These are phyloP conservation scores for Blastocystis sp. DNA, from an alignment of 352 stramenopile species.

Conservation along the genomic window DNA sequence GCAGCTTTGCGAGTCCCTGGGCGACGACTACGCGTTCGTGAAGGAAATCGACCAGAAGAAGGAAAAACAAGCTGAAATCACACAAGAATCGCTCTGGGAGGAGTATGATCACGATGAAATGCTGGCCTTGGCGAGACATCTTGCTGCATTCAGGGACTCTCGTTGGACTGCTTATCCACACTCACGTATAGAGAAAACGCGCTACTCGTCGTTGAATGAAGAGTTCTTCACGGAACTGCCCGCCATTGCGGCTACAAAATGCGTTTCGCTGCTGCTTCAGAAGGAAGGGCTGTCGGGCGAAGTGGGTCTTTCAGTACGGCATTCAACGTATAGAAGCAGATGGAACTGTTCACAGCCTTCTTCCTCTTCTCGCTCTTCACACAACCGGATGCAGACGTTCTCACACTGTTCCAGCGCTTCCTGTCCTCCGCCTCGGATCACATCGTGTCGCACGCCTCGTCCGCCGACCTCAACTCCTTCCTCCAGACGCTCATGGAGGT, in stretches of 20 bases:
- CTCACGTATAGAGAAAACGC: neutral
- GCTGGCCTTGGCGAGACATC: neutral
- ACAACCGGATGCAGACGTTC: neutral
- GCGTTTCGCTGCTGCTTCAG: constrained; percentile 17
- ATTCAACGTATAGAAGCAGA: neutral
- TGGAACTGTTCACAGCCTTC: constrained; percentile 35
- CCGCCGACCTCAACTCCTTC: neutral
- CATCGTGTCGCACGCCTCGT: neutral
- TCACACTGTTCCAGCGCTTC: neutral
- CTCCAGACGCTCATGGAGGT: neutral
- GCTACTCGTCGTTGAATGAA: constrained; percentile 3
- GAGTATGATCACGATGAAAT: constrained; percentile 33
- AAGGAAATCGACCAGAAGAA: neutral
- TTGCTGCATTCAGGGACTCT: neutral
- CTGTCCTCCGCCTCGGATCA: neutral
- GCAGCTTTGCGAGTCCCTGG: neutral
- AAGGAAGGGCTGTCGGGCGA: neutral
- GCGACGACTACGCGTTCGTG: constrained; percentile 1
- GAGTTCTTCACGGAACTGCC: constrained; percentile 22
- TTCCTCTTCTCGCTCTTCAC: neutral
- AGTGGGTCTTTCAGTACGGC: neutral
- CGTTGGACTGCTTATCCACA: neutral
- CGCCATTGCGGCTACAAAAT: neutral
- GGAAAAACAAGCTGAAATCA: neutral
- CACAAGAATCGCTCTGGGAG: constrained; percentile 27